phyloP scores from a whole-genome alignment of 306 rosid genomes.

The Rosa rugosa region DNA sequence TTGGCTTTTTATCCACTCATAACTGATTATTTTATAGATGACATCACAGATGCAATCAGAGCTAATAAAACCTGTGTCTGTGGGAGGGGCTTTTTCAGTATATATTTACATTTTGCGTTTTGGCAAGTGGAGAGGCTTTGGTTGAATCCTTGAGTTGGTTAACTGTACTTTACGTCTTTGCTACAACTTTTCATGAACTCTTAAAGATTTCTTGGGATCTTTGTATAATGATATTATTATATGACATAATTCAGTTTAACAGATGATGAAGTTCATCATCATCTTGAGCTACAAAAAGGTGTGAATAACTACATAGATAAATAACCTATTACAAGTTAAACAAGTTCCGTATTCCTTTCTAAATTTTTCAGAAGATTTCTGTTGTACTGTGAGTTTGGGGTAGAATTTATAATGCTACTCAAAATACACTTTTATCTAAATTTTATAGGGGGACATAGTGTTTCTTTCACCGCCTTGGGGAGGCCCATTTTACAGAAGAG shows the following conservation, averaged over 20 bases:
- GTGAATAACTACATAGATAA: background rate
- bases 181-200: background rate
- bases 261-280: background rate
- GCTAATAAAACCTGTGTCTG: background rate
- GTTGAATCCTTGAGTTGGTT: background rate
- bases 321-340: background rate
- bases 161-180: background rate
- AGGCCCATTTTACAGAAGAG: conserved; percentile 33
- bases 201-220: background rate
- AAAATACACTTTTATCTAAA: conserved; percentile 4
- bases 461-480: conserved; percentile 48
- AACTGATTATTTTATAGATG: background rate
- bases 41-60: background rate
- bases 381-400: background rate
- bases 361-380: background rate
- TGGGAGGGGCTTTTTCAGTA: background rate
- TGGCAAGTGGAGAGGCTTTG: background rate
- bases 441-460: conserved; percentile 37
- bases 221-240: background rate
- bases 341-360: background rate
- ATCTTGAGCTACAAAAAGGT: background rate
- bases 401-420: background rate
- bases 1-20: background rate
- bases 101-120: background rate
- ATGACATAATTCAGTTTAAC: background rate